A percentile compares a stretch with the other conserved stretches of the same genome.
phyloP scores from a whole-genome alignment of 345 rosid genomes.

The Psidium friedrichsthalianum region DNA sequence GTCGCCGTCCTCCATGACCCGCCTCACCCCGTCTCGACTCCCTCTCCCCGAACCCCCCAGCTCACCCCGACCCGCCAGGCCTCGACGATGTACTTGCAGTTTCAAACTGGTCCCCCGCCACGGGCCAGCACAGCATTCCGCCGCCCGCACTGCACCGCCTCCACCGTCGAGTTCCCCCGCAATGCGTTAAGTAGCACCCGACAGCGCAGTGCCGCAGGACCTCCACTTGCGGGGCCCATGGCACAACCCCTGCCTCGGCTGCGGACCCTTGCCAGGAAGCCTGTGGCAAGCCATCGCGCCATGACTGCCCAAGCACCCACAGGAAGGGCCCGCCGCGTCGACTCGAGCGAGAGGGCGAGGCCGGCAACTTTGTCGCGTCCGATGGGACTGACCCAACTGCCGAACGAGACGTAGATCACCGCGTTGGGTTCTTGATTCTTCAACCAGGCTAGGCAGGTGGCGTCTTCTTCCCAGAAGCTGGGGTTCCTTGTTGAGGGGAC shows the following conservation, averaged over 20 bases:
- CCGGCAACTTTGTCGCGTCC: constrained; percentile 39
- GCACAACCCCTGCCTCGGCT: constrained; percentile 37
- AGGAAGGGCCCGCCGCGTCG: constrained; percentile 35
- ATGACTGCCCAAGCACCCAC: constrained; percentile 44
- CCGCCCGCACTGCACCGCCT: constrained; percentile 36
- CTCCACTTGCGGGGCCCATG: constrained; percentile 68
- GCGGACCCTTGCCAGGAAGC: constrained; percentile 27
- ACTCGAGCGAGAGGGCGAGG: constrained; percentile 47
- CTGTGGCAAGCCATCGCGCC: constrained; percentile 50
- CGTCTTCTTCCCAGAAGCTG: constrained; percentile 62
- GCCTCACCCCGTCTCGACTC: constrained; percentile 21
- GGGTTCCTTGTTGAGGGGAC: constrained; percentile 18
- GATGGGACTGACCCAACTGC: constrained; percentile 77
- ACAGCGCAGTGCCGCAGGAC: constrained; percentile 39
- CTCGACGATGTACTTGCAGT: constrained; percentile 24
- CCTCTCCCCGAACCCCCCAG: background rate
- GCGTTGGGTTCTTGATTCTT: constrained; percentile 36
- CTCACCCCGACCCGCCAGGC: constrained; percentile 3
- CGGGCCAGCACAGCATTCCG: constrained; percentile 56
- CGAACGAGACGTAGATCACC: constrained; percentile 54
- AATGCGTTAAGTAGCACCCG: constrained; percentile 57
- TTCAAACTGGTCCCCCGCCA: constrained; percentile 76
- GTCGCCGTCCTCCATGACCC: constrained; percentile 31
- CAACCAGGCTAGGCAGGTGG: constrained; percentile 49
- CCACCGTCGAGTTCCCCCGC: constrained; percentile 85